Percentiles rank a stretch among this genome's conserved stretches.
Evolutionary conservation across 208 protist species (phyloP).

Genomic region (Perkinsela sp.): DNA sequence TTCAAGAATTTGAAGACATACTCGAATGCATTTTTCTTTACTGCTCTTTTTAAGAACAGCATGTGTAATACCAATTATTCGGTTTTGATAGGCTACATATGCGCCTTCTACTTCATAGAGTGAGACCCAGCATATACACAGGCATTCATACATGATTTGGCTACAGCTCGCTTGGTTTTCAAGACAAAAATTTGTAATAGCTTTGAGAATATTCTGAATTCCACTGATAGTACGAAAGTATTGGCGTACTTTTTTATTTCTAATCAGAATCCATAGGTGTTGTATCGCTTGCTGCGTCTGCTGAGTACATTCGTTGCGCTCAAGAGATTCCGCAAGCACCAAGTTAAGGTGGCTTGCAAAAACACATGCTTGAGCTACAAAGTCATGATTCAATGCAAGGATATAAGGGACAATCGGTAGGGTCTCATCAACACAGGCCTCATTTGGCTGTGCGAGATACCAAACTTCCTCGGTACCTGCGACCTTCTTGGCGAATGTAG

Average conservation of each 20-base stretch:
- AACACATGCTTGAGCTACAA: not conserved
- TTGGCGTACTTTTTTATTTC: constrained; percentile 24
- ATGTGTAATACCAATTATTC: constrained; percentile 55
- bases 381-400: not conserved
- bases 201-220: constrained; percentile 22
- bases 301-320: not conserved
- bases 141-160: constrained; percentile 44
- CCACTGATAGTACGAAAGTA: constrained; percentile 35
- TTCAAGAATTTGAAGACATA: constrained; percentile 43
- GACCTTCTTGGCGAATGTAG: not conserved
- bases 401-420: not conserved
- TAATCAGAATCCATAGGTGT: constrained; percentile 9
- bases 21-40: constrained; percentile 68
- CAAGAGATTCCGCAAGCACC: not conserved
- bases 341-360: not conserved
- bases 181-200: constrained; percentile 39
- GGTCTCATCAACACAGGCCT: not conserved
- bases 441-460: not conserved
- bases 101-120: constrained; percentile 51
- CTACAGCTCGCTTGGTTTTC: constrained; percentile 37
- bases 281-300: not conserved
- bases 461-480: not conserved
- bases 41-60: constrained; percentile 45
- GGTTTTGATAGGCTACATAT: constrained; percentile 19
- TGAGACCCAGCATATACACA: constrained; percentile 37